Percentiles rank a stretch among this genome's conserved stretches.
Conservation (phyloP, 129 eudicot genomes). For the Solidago caesia region DNA sequence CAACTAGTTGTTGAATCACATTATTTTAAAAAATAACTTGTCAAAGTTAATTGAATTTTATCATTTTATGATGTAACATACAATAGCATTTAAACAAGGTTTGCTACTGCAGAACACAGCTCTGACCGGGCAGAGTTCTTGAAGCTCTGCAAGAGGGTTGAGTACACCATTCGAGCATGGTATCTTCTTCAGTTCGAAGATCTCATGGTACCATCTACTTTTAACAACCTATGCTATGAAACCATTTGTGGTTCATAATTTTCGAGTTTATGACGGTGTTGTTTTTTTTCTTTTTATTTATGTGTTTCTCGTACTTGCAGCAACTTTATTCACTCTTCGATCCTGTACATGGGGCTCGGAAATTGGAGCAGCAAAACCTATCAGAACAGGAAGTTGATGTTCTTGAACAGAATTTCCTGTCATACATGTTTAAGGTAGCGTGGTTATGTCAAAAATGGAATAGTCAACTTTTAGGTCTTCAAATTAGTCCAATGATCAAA, state of each 20-base stretch:
- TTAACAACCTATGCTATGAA: not conserved
- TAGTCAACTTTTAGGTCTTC: not conserved
- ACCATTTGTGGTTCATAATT: not conserved
- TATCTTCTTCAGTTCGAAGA: slow-evolving; percentile 94
- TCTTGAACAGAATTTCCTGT: slow-evolving; percentile 88
- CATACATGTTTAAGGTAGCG: slow-evolving; percentile 70
- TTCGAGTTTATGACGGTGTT: not conserved
- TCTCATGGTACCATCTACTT: slow-evolving; percentile 64
- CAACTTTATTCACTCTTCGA: slow-evolving; percentile 92
- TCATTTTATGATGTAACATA: not conserved
- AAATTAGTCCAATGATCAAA: not conserved
- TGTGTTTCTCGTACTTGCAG: slow-evolving; percentile 43
- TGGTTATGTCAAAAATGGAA: not conserved
- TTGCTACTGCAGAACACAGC: slow-evolving; percentile 61
- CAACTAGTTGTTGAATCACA: not conserved
- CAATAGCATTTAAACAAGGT: slow-evolving; percentile 1
- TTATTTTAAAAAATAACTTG: not conserved
- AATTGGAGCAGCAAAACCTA: slow-evolving; percentile 80
- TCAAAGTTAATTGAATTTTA: not conserved
- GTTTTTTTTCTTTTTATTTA: not conserved
- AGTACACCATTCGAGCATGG: slow-evolving; percentile 96
- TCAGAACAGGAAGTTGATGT: slow-evolving; percentile 71
- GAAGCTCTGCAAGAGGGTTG: slow-evolving; percentile 91
- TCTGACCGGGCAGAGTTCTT: slow-evolving; percentile 77
- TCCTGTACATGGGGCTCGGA: slow-evolving; percentile 81